Base-by-base conservation (phyloP, 805 yeast species). In the Ogataea sp. region DNA sequence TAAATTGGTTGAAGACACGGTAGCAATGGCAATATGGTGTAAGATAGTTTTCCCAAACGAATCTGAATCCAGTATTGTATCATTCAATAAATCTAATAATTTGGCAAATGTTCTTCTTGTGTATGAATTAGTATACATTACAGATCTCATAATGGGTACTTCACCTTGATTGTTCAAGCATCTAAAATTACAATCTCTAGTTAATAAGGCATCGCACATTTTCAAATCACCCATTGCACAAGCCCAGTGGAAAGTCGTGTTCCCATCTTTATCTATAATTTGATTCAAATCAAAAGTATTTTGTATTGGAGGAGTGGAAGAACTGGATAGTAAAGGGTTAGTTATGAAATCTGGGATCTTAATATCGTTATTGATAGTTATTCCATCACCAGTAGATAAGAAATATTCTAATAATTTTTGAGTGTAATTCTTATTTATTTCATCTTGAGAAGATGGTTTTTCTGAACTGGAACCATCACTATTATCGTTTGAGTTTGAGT, bases 201-300 rank as follows among this genome's bases (percentile, higher is more conserved):
- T 68, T 24, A 86, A 62, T 32, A 93, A 68, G 13, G 88, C 73
- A 48, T 83, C 93, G 40, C 86, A 79, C 61, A 89, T 78, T 35
- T 72, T 73, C 26, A 82, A 61, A 55, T 81, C 85, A 3, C 97
- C 98, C 75, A 93, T 87, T 1, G 97, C 83, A 43, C 97, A 87
- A 0, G 97, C 95, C 97, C 97, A 93, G 61, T 93, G 98, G 49
- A 93, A 78, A 2, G 95, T 83, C 0, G 96, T 84, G 55, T 93
- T 94, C 1, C 96, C 94, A 54, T 93, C 97, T 42, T 85, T 89
- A 56, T 93, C 98, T 20, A 93, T 85, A 4, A 87, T 79, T 39
- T 83, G 85, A 64, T 80, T 73, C 44, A 84, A 71, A 47, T 83
- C 76, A 50, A 83, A 80, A 39, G 74, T 81, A 20, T 71, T 67